phyloP scores from a whole-genome alignment of 2,329 filamentous ascomycete species.

The Trichoderma hamatum region DNA sequence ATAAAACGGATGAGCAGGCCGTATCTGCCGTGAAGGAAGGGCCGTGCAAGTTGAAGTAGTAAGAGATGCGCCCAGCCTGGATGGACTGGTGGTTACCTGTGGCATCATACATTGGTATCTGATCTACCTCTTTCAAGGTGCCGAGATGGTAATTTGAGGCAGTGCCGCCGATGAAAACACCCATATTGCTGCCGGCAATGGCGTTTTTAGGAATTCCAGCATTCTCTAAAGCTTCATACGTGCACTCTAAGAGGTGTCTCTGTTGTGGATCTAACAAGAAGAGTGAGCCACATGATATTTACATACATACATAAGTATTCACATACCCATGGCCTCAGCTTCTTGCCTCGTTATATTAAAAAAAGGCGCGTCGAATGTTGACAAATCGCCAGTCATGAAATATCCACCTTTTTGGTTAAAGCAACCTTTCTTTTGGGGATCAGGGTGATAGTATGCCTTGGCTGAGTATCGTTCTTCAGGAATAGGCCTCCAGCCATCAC shows the following conservation, averaged over 20 bases:
- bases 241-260: constrained; percentile 55
- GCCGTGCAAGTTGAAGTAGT: constrained; percentile 58
- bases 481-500: constrained; percentile 47
- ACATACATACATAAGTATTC: background rate
- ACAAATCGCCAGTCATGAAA: constrained; percentile 51
- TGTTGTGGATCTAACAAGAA: constrained; percentile 52
- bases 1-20: constrained; percentile 55
- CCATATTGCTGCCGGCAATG: constrained; percentile 52
- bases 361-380: constrained; percentile 55
- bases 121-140: constrained; percentile 47
- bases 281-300: background rate
- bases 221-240: constrained; percentile 58
- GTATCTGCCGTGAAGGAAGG: constrained; percentile 57
- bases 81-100: constrained; percentile 56
- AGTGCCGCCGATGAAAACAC: constrained; percentile 53
- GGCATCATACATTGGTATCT: constrained; percentile 55
- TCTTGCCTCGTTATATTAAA: constrained; percentile 57
- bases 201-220: constrained; percentile 53
- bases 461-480: constrained; percentile 53
- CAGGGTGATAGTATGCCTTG: constrained; percentile 47
- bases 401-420: constrained; percentile 44
- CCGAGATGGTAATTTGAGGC: constrained; percentile 54
- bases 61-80: constrained; percentile 57
- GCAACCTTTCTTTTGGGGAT: constrained; percentile 47
- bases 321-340: constrained; percentile 49